phyloP scores from a whole-genome alignment of 1,139 yeast genomes.

The Suhomyces chickasaworum region DNA sequence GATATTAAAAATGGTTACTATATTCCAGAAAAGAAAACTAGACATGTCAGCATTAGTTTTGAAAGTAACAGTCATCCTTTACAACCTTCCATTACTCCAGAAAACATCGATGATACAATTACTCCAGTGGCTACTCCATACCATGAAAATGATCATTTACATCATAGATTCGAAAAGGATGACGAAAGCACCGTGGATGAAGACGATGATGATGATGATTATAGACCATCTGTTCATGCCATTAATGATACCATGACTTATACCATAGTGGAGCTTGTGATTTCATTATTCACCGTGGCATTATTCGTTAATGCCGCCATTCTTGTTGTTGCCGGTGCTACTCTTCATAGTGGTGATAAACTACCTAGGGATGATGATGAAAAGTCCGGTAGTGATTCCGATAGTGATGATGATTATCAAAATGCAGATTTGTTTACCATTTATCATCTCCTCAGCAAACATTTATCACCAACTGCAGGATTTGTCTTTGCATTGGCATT shows the following conservation, averaged over 20 bases:
- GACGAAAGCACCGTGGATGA: conserved; percentile 15
- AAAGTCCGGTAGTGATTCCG: conserved; percentile 6
- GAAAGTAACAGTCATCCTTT: conserved; percentile 6
- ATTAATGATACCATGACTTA: conserved; percentile 68
- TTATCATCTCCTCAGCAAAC: conserved; percentile 68
- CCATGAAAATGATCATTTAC: conserved; percentile 3
- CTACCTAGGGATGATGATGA: conserved; percentile 22
- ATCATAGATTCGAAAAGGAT: conserved; percentile 18
- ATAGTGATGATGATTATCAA: conserved; percentile 49
- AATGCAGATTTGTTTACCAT: conserved; percentile 86
- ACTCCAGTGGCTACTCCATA: conserved; percentile 19
- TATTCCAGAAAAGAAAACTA: conserved; percentile 22
- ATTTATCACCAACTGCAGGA: conserved; percentile 90
- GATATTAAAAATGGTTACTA: conserved; percentile 68
- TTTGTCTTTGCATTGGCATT: conserved; percentile 88
- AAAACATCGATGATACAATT: conserved; percentile 11
- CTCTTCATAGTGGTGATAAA: conserved; percentile 39
- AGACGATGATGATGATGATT: conserved; percentile 30
- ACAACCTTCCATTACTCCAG: conserved; percentile 3
- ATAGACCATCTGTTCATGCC: conserved; percentile 72
- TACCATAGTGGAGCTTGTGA: conserved; percentile 73
- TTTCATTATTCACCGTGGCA: conserved; percentile 78
- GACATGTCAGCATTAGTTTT: conserved; percentile 2
- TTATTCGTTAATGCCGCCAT: conserved; percentile 85
- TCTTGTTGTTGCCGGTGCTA: conserved; percentile 82